phyloP scores from a whole-genome alignment of 2,329 filamentous ascomycete genomes.

The Zasmidium cellare region DNA sequence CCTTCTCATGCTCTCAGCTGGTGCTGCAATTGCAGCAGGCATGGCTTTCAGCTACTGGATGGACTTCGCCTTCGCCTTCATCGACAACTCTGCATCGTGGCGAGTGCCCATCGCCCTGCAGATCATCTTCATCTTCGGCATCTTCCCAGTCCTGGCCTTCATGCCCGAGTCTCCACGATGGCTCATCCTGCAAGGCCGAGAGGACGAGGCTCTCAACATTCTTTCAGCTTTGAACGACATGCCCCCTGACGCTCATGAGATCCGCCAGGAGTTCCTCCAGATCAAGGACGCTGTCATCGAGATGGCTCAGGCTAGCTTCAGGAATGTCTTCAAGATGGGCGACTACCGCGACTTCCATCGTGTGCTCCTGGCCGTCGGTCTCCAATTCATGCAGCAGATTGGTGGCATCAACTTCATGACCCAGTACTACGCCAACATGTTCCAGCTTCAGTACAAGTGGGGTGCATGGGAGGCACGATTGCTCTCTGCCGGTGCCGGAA shows the following conservation, averaged over 20 bases:
- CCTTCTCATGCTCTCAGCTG: conserved; percentile 50
- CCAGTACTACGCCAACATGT: conserved; percentile 38
- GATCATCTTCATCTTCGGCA: conserved; percentile 29
- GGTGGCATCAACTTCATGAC: conserved; percentile 39
- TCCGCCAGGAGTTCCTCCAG: conserved; percentile 50
- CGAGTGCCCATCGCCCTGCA: conserved; percentile 34
- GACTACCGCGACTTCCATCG: conserved; percentile 38
- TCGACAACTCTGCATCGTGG: conserved; percentile 33
- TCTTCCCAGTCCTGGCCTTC: conserved; percentile 23
- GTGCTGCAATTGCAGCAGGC: conserved; percentile 47
- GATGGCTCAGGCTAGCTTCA: conserved; percentile 35
- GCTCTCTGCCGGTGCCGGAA: conserved; percentile 35
- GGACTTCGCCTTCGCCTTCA: conserved; percentile 32
- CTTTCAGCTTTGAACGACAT: conserved; percentile 50
- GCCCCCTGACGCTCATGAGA: conserved; percentile 43
- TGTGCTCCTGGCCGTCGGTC: conserved; percentile 34
- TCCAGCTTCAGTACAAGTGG: conserved; percentile 17
- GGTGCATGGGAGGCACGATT: conserved; percentile 32
- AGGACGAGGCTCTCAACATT: conserved; percentile 53
- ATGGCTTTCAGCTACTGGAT: conserved; percentile 46
- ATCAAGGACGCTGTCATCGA: conserved; percentile 57
- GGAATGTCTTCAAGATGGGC: conserved; percentile 31
- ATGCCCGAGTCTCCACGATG: conserved; percentile 40
- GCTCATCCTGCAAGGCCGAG: conserved; percentile 57
- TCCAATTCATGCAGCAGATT: conserved; percentile 40